Percentiles rank a stretch among this genome's conserved stretches.
Evolutionary conservation across 2,329 filamentous ascomycete species (phyloP).

Genomic region (Exophiala sp.): DNA sequence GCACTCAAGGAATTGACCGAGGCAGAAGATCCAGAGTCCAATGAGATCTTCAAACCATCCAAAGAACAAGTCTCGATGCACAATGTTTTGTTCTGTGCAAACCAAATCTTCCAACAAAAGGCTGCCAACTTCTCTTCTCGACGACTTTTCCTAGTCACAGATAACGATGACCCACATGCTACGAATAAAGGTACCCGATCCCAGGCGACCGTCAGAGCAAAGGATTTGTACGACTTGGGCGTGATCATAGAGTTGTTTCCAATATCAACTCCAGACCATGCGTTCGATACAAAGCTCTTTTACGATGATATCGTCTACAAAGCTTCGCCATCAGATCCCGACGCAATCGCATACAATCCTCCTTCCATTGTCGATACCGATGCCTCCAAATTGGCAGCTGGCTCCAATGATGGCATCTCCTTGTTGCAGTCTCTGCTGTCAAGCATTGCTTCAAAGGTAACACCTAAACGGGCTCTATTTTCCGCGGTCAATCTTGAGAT

Average conservation of each 20-base stretch:
- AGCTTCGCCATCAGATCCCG: slow-evolving; percentile 65
- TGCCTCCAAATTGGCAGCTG: slow-evolving; percentile 55
- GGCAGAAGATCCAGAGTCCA: slow-evolving; percentile 60
- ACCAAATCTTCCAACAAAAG: slow-evolving; percentile 93
- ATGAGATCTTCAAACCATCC: slow-evolving; percentile 67
- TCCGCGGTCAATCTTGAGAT: slow-evolving; percentile 84
- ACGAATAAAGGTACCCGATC: slow-evolving; percentile 69
- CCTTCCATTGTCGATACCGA: slow-evolving; percentile 33
- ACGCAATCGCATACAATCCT: slow-evolving; percentile 55
- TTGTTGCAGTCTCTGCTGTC: slow-evolving; percentile 77
- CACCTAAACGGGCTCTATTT: slow-evolving; percentile 80
- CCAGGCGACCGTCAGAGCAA: slow-evolving; percentile 79
- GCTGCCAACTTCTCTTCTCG: slow-evolving; percentile 91
- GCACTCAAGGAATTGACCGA: slow-evolving; percentile 71
- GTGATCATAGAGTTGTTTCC: slow-evolving; percentile 92
- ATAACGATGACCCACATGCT: slow-evolving; percentile 81
- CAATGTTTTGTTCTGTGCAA: slow-evolving; percentile 89
- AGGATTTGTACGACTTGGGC: slow-evolving; percentile 90
- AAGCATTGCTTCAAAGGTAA: slow-evolving; percentile 86
- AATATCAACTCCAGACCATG: slow-evolving; percentile 66
- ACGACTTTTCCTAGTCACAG: slow-evolving; percentile 91
- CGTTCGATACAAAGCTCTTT: slow-evolving; percentile 80
- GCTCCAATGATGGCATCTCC: slow-evolving; percentile 70
- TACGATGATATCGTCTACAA: slow-evolving; percentile 97
- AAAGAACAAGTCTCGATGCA: slow-evolving; percentile 72